Evolutionary conservation across 768 basidiomycete genomes (phyloP).

Genomic region (Pulveroboletus ravenelii): DNA sequence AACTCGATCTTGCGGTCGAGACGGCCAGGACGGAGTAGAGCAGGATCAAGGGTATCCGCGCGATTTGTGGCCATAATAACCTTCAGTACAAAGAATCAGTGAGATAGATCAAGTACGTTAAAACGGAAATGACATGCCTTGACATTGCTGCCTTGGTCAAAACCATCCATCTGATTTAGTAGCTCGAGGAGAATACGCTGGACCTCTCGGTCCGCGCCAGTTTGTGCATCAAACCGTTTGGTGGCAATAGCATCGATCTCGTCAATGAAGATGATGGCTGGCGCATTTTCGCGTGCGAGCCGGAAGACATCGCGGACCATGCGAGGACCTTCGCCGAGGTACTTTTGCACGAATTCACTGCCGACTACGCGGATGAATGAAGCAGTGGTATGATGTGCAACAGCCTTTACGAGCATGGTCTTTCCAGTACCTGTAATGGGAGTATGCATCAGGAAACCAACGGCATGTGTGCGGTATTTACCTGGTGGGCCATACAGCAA

Average conservation of each 20-base stretch:
- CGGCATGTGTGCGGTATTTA: slow-evolving; percentile 28
- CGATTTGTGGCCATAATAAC: slow-evolving; percentile 99
- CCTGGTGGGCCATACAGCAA: slow-evolving; percentile 96
- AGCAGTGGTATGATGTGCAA: slow-evolving; percentile 95
- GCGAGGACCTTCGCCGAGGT: slow-evolving; percentile 97
- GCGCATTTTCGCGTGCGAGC: slow-evolving; percentile 93
- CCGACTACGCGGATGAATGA: slow-evolving; percentile 98
- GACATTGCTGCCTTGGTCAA: slow-evolving; percentile 97
- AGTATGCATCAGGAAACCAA: slow-evolving; percentile 1
- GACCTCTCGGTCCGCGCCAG: slow-evolving; percentile 97
- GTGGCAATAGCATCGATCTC: slow-evolving; percentile 99
- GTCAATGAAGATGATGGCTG: slow-evolving; percentile 99
- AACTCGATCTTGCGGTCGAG: slow-evolving; percentile 99
- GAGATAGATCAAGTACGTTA: background rate
- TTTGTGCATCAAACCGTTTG: slow-evolving; percentile 99
- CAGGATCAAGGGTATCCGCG: slow-evolving; percentile 96
- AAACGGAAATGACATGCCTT: slow-evolving; percentile 52
- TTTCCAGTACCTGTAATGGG: slow-evolving; percentile 83
- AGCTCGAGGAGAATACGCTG: slow-evolving; percentile 97
- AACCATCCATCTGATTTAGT: slow-evolving; percentile 99
- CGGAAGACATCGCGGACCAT: slow-evolving; percentile 99
- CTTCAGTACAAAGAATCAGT: slow-evolving; percentile 35
- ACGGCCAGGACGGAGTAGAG: slow-evolving; percentile 93
- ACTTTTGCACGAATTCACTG: slow-evolving; percentile 99
- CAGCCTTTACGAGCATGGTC: slow-evolving; percentile 99